Evolutionary conservation across 148 eudicot species (phyloP), one percentile per base, ranked within the genome.

Genomic region (Chenopodium berlandieri): DNA sequence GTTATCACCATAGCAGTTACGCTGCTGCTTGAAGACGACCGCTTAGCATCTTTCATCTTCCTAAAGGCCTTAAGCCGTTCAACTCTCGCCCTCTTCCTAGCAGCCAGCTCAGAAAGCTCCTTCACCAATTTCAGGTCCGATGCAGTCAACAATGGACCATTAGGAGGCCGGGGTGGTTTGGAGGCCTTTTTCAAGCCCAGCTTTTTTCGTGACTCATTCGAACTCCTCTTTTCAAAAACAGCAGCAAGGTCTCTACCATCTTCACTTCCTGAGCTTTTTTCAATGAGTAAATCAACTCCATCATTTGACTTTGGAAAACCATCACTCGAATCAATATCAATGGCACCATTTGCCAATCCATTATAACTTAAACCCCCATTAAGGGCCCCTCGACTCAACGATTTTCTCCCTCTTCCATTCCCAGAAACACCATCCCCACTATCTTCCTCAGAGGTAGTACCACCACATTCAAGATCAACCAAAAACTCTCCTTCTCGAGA

Each of bases 91-190:
- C 97, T 91, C 78, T 89, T 92, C 86, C 87, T 89, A 66, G 88
- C 85, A 77, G 92, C 88, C 70, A 91, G 83, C 82, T 81, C 90
- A 7, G 94, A 84, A 23, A 91, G 86, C 85, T 91, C 93, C 82
- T 79, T 90, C n/a, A 93, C 86, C 81, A 93, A 69, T 83, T 88
- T 90, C 68, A 91, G 64, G 75, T 93, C 94, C 66, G 89, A 75
- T 54, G 86, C 87, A 82, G 79, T 86, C 86, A 94, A 67, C n/a
- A 84, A 76, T 16, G 94, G 95, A 52, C 91, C 94, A 80, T 86
- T 92, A 67, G 95, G 97, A 77, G 92, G 95, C 31, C 95, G 87
- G 20, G 97, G 97, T 3, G 97, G 97, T 84, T 93, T 94, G 12
- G 91, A 52, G 56, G 92, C 86, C 78, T 86, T 94, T 79, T 86